Evolutionary conservation across 2,329 filamentous ascomycete genomes (phyloP).

Genomic region (Hypomyces perniciosus): DNA sequence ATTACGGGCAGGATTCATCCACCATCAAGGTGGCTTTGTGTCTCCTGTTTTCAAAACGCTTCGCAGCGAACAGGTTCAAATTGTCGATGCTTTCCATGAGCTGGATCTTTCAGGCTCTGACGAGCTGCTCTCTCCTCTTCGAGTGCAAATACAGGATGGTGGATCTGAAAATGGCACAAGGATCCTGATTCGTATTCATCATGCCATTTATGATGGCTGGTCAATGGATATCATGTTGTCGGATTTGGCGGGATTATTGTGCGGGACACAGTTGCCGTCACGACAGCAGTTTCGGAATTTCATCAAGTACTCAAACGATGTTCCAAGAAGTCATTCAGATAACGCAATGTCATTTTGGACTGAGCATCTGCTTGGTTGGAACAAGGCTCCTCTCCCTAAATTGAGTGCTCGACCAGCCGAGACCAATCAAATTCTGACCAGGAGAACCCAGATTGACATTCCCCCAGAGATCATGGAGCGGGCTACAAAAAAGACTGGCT

Average conservation of each 20-base stretch:
- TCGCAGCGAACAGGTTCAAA: conserved; percentile 34
- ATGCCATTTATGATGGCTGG: conserved; percentile 92
- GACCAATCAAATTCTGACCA: conserved; percentile 14
- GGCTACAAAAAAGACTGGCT: conserved; percentile 34
- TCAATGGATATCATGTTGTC: conserved; percentile 68
- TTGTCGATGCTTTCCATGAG: conserved; percentile 32
- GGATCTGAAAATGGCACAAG: conserved; percentile 20
- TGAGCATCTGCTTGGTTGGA: conserved; percentile 53
- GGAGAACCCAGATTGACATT: conserved; percentile 15
- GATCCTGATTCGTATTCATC: conserved; percentile 60
- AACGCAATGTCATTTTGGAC: conserved; percentile 62
- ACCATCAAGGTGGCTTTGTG: conserved; percentile 34
- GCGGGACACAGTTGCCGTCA: conserved; percentile 17
- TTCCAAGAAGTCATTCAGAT: conserved; percentile 25
- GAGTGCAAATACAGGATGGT: conserved; percentile 45
- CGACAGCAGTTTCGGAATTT: conserved; percentile 58
- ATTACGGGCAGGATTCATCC: conserved; percentile 66
- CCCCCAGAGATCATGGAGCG: conserved; percentile 20
- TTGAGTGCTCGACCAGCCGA: conserved; percentile 24
- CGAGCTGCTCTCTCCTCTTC: conserved; percentile 51
- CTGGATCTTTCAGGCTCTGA: conserved; percentile 33
- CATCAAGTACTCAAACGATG: conserved; percentile 40
- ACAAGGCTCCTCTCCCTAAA: conserved; percentile 51
- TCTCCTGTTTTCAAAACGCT: conserved; percentile 55
- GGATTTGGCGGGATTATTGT: conserved; percentile 55